Percentiles rank a stretch among this genome's conserved stretches.
These are phyloP conservation scores for Coemansia sp. DNA, from an alignment of 371 early-diverging fungal species.

Conservation along the genomic window DNA sequence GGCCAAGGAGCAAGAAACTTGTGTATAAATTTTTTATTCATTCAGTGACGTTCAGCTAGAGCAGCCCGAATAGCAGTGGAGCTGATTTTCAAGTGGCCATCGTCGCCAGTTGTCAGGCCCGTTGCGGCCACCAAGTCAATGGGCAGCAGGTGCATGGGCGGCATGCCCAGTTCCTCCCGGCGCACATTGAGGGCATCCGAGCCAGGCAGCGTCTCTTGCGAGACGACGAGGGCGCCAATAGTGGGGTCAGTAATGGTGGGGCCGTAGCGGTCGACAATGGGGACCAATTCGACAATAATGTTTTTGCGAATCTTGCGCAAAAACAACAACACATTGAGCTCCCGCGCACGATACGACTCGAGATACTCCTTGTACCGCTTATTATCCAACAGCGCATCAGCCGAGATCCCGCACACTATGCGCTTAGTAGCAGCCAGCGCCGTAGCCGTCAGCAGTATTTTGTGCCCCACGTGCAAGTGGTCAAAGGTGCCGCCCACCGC, in stretches of 20 bases:
- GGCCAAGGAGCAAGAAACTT: too few relatives aligned
- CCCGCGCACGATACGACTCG: constrained; percentile 67
- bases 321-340: constrained; percentile 61
- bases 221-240: constrained; percentile 83
- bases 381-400: constrained; percentile 65
- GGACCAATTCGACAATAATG: constrained; percentile 64
- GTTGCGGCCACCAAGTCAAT: constrained; percentile 72
- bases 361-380: constrained; percentile 74
- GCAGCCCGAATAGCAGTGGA: constrained; percentile 63
- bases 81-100: constrained; percentile 61
- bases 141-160: constrained; percentile 65
- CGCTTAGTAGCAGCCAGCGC: constrained; percentile 56
- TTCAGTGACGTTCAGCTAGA: constrained; percentile 19
- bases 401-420: constrained; percentile 46
- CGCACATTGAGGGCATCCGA: constrained; percentile 73
- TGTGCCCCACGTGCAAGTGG: constrained; percentile 94
- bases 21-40: neutral
- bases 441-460: constrained; percentile 84
- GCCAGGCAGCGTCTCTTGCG: constrained; percentile 80
- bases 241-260: constrained; percentile 79
- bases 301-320: constrained; percentile 58
- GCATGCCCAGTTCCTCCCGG: constrained; percentile 56
- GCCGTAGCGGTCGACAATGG: constrained; percentile 83
- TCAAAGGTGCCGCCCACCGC: constrained; percentile 97
- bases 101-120: constrained; percentile 18